Evolutionary conservation across 768 basidiomycete species (phyloP).

Genomic region (Tremella fuciformis): DNA sequence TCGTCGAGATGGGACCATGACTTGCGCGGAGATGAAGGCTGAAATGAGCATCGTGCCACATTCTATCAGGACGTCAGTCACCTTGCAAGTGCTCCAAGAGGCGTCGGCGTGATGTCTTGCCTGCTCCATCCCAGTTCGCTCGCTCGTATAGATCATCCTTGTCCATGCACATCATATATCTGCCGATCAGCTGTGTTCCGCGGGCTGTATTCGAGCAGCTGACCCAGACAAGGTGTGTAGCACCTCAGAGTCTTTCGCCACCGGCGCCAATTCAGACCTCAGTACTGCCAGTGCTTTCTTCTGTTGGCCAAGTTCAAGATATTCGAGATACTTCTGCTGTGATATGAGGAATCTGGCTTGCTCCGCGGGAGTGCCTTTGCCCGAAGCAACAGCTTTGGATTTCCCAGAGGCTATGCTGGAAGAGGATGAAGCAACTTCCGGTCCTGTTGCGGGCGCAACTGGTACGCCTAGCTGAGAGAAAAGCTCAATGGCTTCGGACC

Average conservation of each 20-base stretch:
- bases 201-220: no score
- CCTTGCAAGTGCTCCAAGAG: slow-evolving; percentile 79
- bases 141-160: slow-evolving; percentile 75
- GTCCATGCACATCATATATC: slow-evolving; percentile 88
- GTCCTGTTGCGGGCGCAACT: neutral
- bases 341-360: slow-evolving; percentile 81
- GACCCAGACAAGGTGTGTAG: slow-evolving; percentile 86
- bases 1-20: slow-evolving; percentile 90
- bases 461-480: slow-evolving; percentile 66
- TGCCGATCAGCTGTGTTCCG: slow-evolving; percentile 54
- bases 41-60: slow-evolving; percentile 1
- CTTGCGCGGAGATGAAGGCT: slow-evolving; percentile 85
- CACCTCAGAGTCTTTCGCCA: slow-evolving; percentile 73
- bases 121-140: slow-evolving; percentile 85
- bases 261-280: slow-evolving; percentile 80
- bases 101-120: slow-evolving; percentile 69
- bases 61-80: slow-evolving; percentile 48
- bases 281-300: slow-evolving; percentile 80
- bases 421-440: slow-evolving; percentile 55
- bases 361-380: slow-evolving; percentile 53
- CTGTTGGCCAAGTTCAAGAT: slow-evolving; percentile 74
- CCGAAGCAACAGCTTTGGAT: slow-evolving; percentile 17
- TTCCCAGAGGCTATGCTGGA: slow-evolving; percentile 30
- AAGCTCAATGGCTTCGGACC: slow-evolving; percentile 72
- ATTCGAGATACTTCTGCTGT: slow-evolving; percentile 93